A percentile compares a stretch with the other conserved stretches of the same genome.
These are phyloP conservation scores for Kickxella alabastrina DNA, from an alignment of 192 early-diverging fungal genomes.

Conservation along the genomic window DNA sequence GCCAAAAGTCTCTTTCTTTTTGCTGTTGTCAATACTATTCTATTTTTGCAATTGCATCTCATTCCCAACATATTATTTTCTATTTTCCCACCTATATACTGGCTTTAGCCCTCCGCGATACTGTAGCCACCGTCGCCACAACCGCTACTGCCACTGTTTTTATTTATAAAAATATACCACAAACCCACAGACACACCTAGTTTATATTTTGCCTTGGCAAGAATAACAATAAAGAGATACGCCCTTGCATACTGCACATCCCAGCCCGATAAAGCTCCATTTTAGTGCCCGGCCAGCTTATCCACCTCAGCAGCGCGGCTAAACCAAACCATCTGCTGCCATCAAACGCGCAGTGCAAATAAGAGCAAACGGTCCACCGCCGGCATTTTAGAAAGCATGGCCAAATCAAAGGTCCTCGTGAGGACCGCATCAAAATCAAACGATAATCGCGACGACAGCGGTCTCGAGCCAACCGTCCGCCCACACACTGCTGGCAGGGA, in stretches of 20 bases:
- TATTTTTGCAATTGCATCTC: not conserved
- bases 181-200: too few species aligned
- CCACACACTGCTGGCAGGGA: constrained; percentile 49
- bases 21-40: not conserved
- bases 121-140: not conserved
- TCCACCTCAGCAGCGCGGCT: too few species aligned
- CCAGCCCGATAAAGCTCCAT: too few species aligned
- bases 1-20: not conserved
- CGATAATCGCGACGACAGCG: constrained; percentile 4
- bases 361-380: not conserved
- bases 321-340: too few species aligned
- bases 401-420: constrained; percentile 41
- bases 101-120: too few species aligned
- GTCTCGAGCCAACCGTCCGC: constrained; percentile 16
- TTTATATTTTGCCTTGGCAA: too few species aligned
- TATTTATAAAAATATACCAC: too few species aligned
- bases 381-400: constrained; percentile 16
- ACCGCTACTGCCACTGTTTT: not conserved
- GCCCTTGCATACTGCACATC: too few species aligned
- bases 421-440: constrained; percentile 26
- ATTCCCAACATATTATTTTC: not conserved
- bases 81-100: not conserved
- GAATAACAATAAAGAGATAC: not conserved
- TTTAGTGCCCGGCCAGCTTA: too few species aligned
- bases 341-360: too few species aligned